Conservation (phyloP, 177 flowering plant genomes). For the Vitis hybrid region DNA sequence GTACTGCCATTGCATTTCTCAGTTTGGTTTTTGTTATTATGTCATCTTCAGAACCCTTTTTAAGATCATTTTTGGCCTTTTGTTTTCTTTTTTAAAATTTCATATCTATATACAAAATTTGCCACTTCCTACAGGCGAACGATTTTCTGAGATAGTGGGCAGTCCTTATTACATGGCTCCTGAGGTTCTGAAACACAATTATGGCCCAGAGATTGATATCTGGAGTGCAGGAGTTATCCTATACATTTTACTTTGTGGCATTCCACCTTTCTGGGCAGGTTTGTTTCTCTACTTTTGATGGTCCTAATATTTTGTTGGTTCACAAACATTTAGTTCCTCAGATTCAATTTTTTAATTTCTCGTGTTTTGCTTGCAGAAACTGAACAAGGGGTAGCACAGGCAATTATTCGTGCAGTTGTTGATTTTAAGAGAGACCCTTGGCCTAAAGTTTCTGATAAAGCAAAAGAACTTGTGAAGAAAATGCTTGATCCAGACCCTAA, state of each 20-base stretch:
- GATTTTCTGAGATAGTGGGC: conserved; percentile 46
- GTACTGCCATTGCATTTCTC: conserved; percentile 22
- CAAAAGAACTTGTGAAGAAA: conserved; percentile 62
- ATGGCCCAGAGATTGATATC: conserved; percentile 54
- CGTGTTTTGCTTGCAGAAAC: conserved; percentile 40
- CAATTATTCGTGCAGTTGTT: conserved; percentile 59
- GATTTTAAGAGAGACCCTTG: conserved; percentile 72
- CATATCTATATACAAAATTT: conserved; percentile 1
- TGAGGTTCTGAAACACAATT: conserved; percentile 46
- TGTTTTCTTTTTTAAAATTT: background rate
- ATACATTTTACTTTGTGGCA: conserved; percentile 52
- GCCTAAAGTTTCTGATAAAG: conserved; percentile 68
- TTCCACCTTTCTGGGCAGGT: conserved; percentile 64
- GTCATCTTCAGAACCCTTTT: background rate
- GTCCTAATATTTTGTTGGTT: background rate
- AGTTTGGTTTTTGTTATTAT: background rate
- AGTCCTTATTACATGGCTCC: conserved; percentile 61
- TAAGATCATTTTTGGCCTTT: background rate
- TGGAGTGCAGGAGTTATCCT: conserved; percentile 61
- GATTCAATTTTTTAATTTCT: background rate
- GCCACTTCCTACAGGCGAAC: conserved; percentile 27
- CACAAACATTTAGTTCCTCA: background rate
- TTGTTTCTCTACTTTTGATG: background rate
- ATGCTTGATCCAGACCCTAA: conserved; percentile 67
- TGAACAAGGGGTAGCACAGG: conserved; percentile 76